phyloP scores from a whole-genome alignment of 345 rosid genomes.

The Gossypium bickii region DNA sequence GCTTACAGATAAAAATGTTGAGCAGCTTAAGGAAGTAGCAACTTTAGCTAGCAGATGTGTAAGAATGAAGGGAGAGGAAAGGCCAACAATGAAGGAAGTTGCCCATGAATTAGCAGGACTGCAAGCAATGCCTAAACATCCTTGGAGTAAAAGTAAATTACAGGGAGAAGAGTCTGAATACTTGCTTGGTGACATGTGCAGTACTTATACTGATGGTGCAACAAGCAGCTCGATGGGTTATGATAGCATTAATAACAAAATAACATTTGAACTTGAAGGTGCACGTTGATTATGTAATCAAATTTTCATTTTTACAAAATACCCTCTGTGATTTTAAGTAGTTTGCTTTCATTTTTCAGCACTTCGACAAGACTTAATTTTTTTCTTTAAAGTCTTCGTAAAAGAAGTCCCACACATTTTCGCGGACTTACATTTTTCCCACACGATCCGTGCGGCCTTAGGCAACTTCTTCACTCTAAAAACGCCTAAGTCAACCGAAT shows the following conservation, averaged over 20 bases:
- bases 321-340: not conserved
- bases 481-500: no score
- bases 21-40: slow-evolving; percentile 9
- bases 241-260: not conserved
- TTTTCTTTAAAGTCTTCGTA: not conserved
- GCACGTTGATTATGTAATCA: not conserved
- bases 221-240: slow-evolving; percentile 1
- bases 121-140: not conserved
- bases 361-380: not conserved
- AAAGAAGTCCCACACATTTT: not conserved
- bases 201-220: not conserved
- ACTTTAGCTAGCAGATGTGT: slow-evolving; percentile 9
- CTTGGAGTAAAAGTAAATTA: slow-evolving; percentile 7
- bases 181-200: slow-evolving; percentile 5
- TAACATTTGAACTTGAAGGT: not conserved
- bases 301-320: not conserved
- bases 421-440: no score
- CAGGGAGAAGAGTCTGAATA: not conserved
- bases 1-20: not conserved
- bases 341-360: not conserved
- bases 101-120: slow-evolving; percentile 14
- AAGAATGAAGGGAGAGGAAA: slow-evolving; percentile 11
- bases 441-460: no score
- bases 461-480: no score
- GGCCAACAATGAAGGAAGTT: slow-evolving; percentile 12